Base-by-base conservation (phyloP, 495 filamentous ascomycete species). In the Opeltia flavorubescens region DNA sequence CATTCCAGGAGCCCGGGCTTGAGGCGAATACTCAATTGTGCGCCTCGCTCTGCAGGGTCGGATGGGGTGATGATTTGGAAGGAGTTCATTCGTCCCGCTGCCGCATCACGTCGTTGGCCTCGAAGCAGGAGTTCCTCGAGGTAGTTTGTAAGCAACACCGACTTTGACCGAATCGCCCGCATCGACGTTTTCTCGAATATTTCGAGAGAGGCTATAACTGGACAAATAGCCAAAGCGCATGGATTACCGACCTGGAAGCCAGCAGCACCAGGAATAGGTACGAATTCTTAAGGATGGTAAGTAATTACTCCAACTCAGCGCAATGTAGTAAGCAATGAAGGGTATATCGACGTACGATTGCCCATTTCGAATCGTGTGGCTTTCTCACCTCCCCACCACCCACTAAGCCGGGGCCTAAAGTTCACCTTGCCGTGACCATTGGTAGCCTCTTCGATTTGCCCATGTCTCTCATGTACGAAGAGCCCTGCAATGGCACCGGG, bases 341-440 rank as follows among this genome's bases (percentile, higher is more conserved):
- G 5, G 4, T 5, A 24, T 9, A 44, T 13, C 13, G 34, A 45
- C 72, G 24, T 63, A 72, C 64, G 57, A 52, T 80, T 88, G 7
- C 71, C 75, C 89, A 89, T 95, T 20, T 61, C 64, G 62, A 95
- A 95, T 1, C 88, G 72, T 21, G 70, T 81, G 39, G 62, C 55
- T 59, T 89, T 88, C 61, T 84, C 78, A 48, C 78, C 78, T 33
- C 87, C 88, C 86, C 86, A 95, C 88, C 88, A 95, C 11, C 88
- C 88, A n/a, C 78, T 74, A 26, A 91, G 66, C 4, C 85, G 74
- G 18, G 71, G 71, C 18, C 64, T 66, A 49, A 71, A 79, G 3
- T 58, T 55, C 12, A 58, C 62, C 20, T 62, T 50, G 8, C 59
- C 59, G 5, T 53, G 59, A 33, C 63, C 54, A 27, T 44, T 45